Evolutionary conservation across 208 protist genomes (phyloP).

Genomic region (Acanthamoeba lenticulata): DNA sequence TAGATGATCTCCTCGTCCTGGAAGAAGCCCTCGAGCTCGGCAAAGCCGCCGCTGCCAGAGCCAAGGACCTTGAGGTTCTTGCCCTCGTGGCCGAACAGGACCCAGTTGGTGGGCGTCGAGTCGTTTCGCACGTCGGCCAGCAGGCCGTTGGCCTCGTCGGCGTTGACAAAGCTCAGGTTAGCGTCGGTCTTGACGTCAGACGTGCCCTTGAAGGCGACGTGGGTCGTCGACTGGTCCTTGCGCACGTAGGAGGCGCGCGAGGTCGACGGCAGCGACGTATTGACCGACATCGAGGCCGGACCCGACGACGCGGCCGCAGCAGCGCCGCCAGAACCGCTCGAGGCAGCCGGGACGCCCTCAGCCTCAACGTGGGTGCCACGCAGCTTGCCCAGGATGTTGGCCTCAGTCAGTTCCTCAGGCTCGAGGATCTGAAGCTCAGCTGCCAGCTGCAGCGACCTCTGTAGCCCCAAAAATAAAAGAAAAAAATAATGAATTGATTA

Average conservation of each 20-base stretch:
- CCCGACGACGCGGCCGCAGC: not conserved
- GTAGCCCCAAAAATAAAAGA: not conserved
- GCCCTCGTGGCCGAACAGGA: constrained; percentile 63
- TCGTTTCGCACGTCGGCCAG: constrained; percentile 10
- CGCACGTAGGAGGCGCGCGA: not conserved
- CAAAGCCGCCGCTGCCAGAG: constrained; percentile 17
- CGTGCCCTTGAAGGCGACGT: constrained; percentile 3
- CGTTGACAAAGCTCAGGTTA: constrained; percentile 11
- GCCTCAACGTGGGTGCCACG: constrained; percentile 38
- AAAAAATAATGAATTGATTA: too few relatives aligned
- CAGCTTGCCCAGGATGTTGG: constrained; percentile 22
- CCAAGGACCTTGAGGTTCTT: constrained; percentile 15
- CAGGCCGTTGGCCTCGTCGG: not conserved
- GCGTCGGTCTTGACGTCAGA: constrained; percentile 3
- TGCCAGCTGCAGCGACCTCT: not conserved
- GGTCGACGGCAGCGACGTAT: not conserved
- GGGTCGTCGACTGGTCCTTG: constrained; percentile 31
- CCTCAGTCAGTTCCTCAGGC: constrained; percentile 38
- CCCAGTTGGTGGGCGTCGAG: constrained; percentile 49
- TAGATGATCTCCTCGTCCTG: constrained; percentile 40
- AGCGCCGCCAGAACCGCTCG: not conserved
- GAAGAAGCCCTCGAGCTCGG: not conserved
- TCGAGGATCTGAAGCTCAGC: constrained; percentile 18
- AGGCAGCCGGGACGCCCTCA: not conserved
- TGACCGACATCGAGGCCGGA: not conserved